phyloP scores from a whole-genome alignment of 768 basidiomycete genomes.

The Auricularia sp. region DNA sequence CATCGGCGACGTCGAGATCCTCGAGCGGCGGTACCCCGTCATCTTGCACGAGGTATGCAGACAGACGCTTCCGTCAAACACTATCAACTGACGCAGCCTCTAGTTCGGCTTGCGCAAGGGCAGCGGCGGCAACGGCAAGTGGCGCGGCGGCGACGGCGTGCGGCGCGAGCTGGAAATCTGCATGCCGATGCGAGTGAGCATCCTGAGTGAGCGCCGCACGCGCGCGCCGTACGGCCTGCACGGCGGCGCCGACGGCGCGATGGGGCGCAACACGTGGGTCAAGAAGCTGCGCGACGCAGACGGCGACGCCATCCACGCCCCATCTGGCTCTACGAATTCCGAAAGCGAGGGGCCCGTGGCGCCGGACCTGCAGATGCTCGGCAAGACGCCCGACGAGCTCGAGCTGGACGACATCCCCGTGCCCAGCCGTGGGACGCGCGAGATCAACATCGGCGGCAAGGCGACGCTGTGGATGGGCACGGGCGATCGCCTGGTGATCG shows the following conservation, averaged over 20 bases:
- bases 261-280: background rate
- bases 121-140: conserved; percentile 63
- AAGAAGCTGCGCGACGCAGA: conserved; percentile 39
- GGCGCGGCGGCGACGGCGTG: conserved; percentile 76
- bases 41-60: conserved; percentile 40
- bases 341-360: background rate
- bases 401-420: conserved; percentile 3
- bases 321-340: background rate
- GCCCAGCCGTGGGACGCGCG: conserved; percentile 22
- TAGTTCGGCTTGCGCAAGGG: conserved; percentile 66
- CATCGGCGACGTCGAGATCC: conserved; percentile 87
- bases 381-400: conserved; percentile 43
- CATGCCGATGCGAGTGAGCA: conserved; percentile 76
- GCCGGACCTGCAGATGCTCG: conserved; percentile 16
- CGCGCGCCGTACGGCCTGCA: conserved; percentile 65
- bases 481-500: conserved; percentile 77
- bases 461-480: conserved; percentile 92
- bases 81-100: background rate
- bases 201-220: conserved; percentile 73
- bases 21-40: conserved; percentile 91
- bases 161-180: conserved; percentile 75
- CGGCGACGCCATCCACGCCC: conserved; percentile 39
- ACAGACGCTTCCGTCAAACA: background rate
- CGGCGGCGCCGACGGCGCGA: conserved; percentile 15
- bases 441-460: conserved; percentile 83